These are phyloP conservation scores for Xylaria curta DNA, from an alignment of 495 filamentous ascomycete genomes.

Conservation along the genomic window DNA sequence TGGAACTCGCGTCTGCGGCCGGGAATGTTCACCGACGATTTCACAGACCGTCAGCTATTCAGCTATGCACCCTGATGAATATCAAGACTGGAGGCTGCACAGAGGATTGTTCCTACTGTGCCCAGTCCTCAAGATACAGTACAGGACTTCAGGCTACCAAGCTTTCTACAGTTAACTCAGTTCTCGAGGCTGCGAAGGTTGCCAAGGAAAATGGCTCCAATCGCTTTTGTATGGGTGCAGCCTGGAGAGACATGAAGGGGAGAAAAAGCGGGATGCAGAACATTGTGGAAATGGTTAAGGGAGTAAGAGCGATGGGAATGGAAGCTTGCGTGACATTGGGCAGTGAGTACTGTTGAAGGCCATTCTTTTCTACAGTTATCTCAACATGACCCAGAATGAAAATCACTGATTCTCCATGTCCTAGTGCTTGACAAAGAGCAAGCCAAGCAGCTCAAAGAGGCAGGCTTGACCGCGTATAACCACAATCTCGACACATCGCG, in stretches of 20 bases:
- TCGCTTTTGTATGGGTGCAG: conserved; percentile 90
- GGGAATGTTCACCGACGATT: conserved; percentile 81
- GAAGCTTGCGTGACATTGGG: conserved; percentile 87
- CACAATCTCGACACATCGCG: conserved; percentile 89
- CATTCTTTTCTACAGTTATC: background rate
- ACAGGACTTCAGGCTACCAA: conserved; percentile 81
- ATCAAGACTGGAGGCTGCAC: conserved; percentile 89
- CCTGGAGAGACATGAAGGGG: conserved; percentile 90
- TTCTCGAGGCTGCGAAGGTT: conserved; percentile 74
- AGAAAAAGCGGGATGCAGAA: conserved; percentile 79
- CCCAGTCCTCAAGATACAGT: conserved; percentile 82
- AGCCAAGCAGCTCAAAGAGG: conserved; percentile 78
- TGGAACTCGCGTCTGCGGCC: conserved; percentile 75
- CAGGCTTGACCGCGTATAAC: conserved; percentile 86
- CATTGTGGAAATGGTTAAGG: conserved; percentile 80
- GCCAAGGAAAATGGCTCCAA: conserved; percentile 81
- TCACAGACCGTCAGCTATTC: conserved; percentile 77
- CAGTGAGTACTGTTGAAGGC: conserved; percentile 39
- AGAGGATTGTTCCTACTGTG: conserved; percentile 89
- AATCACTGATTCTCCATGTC: background rate
- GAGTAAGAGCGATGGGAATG: conserved; percentile 80
- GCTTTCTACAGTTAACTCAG: conserved; percentile 75
- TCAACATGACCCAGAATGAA: background rate
- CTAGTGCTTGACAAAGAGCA: conserved; percentile 74
- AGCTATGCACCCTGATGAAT: conserved; percentile 92